A percentile compares a stretch with the other conserved stretches of the same genome.
phyloP scores from a whole-genome alignment of 2,329 filamentous ascomycete species.

The Beauveria medogensis region DNA sequence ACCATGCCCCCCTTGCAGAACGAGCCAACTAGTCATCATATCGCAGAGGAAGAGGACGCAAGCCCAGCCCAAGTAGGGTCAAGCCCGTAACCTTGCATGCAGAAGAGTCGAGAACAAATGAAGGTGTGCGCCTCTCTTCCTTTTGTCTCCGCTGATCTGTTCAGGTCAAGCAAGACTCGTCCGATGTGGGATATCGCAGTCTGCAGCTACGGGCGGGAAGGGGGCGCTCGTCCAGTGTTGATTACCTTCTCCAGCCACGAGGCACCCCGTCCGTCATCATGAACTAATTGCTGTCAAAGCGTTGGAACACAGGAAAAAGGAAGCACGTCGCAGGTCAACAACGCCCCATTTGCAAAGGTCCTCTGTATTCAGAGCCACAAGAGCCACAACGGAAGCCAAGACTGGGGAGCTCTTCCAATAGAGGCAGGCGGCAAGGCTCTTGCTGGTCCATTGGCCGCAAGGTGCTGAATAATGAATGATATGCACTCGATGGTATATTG shows the following conservation, averaged over 20 bases:
- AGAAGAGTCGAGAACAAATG: constrained; percentile 3
- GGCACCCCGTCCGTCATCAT: not conserved
- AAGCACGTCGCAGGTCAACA: not conserved
- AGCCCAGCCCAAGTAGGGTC: not conserved
- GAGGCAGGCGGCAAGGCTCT: not conserved
- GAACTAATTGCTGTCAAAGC: not conserved
- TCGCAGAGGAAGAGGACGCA: not conserved
- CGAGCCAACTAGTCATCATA: not conserved
- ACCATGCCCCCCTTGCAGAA: not conserved
- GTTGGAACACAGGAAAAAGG: not conserved
- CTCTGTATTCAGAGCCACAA: not conserved
- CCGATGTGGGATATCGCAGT: constrained; percentile 2
- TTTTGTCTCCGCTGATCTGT: constrained; percentile 2
- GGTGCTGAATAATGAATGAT: not conserved
- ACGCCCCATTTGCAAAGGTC: not conserved
- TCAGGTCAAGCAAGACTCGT: not conserved
- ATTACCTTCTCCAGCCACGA: not conserved
- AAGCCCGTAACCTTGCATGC: not conserved
- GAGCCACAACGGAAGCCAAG: not conserved
- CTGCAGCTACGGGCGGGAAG: not conserved
- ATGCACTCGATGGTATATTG: not conserved
- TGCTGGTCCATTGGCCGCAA: not conserved
- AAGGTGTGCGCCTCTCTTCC: not conserved
- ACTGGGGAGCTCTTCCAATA: not conserved
- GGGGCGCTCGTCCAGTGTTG: constrained; percentile 2